phyloP scores from a whole-genome alignment of 108 stramenopile genomes.

The Nannochloropsis gaditana region DNA sequence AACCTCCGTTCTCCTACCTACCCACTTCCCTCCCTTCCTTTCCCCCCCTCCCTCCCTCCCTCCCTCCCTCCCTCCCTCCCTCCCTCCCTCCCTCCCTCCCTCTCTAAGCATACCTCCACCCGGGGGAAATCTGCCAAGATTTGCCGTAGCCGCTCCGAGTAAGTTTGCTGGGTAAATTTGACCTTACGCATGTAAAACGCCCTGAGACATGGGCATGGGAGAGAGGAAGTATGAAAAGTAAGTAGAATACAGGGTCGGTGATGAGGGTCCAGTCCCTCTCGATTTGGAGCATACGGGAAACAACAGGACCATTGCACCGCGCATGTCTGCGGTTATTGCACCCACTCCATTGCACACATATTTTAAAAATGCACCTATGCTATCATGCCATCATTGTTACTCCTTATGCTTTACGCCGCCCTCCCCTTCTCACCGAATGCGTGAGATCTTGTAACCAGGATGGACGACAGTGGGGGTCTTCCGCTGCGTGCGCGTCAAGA shows the following conservation, averaged over 20 bases:
- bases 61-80: not conserved
- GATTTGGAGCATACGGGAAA: no score
- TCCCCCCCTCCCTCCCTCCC: not conserved
- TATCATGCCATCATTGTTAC: not conserved
- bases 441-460: slow-evolving; percentile 91
- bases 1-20: not conserved
- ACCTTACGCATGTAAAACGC: slow-evolving; percentile 98
- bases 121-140: slow-evolving; percentile 95
- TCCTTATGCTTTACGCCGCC: not conserved
- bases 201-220: slow-evolving; percentile 63
- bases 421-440: not conserved
- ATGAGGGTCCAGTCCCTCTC: not conserved
- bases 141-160: slow-evolving; percentile 75
- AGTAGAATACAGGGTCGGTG: not conserved
- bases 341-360: not conserved
- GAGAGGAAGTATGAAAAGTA: slow-evolving; percentile 33
- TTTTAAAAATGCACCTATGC: not conserved
- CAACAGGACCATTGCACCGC: not conserved
- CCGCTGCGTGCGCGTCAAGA: slow-evolving; percentile 88
- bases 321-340: not conserved
- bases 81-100: not conserved
- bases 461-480: slow-evolving; percentile 96
- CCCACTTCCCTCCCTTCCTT: no score
- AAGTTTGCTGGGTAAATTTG: slow-evolving; percentile 96
- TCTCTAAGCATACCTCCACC: slow-evolving; percentile 63